A percentile compares a stretch with the other conserved stretches of the same genome.
phyloP scores from a whole-genome alignment of 2,329 filamentous ascomycete species.

The Ilyonectria sp. region DNA sequence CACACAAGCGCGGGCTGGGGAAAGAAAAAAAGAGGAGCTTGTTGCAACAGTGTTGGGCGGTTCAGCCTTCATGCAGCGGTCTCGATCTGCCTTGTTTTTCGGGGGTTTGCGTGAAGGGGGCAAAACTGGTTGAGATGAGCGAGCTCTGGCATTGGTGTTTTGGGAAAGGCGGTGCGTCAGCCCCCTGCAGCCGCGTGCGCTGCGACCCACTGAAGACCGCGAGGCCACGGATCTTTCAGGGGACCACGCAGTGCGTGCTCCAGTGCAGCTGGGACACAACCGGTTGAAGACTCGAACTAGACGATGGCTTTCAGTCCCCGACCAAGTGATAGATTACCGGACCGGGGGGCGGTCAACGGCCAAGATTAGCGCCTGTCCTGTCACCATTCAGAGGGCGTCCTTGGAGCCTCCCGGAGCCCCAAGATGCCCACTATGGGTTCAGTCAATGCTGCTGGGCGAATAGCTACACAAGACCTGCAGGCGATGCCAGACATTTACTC shows the following conservation, averaged over 20 bases:
- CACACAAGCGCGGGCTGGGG: background rate
- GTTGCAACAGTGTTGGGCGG: constrained; percentile 1
- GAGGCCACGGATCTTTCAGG: background rate
- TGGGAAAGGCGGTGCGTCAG: constrained; percentile 29
- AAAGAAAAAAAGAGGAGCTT: background rate
- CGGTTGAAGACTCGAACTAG: background rate
- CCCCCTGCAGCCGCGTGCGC: constrained; percentile 31
- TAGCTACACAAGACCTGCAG: background rate
- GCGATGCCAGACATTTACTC: background rate
- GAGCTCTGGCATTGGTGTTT: constrained; percentile 28
- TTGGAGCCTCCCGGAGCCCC: background rate
- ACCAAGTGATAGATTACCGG: background rate
- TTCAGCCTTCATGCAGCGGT: constrained; percentile 11
- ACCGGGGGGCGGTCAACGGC: background rate
- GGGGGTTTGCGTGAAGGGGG: constrained; percentile 22
- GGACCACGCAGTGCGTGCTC: background rate
- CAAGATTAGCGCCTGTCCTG: background rate
- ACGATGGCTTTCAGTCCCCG: background rate
- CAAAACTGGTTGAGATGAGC: constrained; percentile 29
- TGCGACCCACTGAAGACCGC: constrained; percentile 13
- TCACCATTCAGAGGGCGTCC: background rate
- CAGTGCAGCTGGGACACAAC: background rate
- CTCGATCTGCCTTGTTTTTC: constrained; percentile 5
- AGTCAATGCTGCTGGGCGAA: background rate
- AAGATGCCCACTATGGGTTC: background rate